A percentile compares a stretch with the other conserved stretches of the same genome.
These are phyloP conservation scores for Wickerhamomyces canadensis DNA, from an alignment of 805 yeast species.

Conservation along the genomic window DNA sequence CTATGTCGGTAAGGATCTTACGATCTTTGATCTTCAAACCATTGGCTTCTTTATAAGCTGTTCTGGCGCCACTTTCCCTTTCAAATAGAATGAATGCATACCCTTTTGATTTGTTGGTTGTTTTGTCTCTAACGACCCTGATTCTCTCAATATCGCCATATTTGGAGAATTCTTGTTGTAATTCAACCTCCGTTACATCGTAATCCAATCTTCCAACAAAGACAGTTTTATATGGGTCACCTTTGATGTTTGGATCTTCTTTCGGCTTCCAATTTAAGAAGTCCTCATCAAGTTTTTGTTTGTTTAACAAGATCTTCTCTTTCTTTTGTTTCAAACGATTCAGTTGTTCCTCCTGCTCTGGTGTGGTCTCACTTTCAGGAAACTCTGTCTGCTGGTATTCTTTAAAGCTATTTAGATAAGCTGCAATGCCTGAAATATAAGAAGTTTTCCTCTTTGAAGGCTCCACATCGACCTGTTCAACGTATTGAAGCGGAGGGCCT, in stretches of 20 bases:
- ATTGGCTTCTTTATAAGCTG: conserved; percentile 57
- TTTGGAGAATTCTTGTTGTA: conserved; percentile 52
- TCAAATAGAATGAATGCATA: conserved; percentile 79
- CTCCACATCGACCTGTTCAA: conserved; percentile 16
- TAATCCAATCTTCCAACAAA: conserved; percentile 74
- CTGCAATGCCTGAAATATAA: conserved; percentile 13
- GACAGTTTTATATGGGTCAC: conserved; percentile 75
- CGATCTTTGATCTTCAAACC: conserved; percentile 47
- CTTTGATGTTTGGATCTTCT: conserved; percentile 48
- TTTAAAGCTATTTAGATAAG: conserved; percentile 23
- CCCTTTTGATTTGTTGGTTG: conserved; percentile 58
- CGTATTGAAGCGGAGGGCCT: conserved; percentile 16
- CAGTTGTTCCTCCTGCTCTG: conserved; percentile 28
- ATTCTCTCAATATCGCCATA: conserved; percentile 68
- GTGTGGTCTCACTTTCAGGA: conserved; percentile 11
- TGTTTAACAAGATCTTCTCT: conserved; percentile 17
- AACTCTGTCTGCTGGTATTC: conserved; percentile 21
- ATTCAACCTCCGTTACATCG: conserved; percentile 56
- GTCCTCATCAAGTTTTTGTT: conserved; percentile 30
- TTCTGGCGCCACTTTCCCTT: conserved; percentile 50
- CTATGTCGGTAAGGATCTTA: conserved; percentile 62
- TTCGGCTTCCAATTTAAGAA: conserved; percentile 47
- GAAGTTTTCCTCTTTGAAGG: conserved; percentile 15
- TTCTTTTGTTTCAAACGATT: conserved; percentile 23
- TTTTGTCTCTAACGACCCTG: conserved; percentile 51